Evolutionary conservation across 495 filamentous ascomycete species (phyloP), one percentile per base, ranked within the genome.

Genomic region (Lineolata rhizophorae): DNA sequence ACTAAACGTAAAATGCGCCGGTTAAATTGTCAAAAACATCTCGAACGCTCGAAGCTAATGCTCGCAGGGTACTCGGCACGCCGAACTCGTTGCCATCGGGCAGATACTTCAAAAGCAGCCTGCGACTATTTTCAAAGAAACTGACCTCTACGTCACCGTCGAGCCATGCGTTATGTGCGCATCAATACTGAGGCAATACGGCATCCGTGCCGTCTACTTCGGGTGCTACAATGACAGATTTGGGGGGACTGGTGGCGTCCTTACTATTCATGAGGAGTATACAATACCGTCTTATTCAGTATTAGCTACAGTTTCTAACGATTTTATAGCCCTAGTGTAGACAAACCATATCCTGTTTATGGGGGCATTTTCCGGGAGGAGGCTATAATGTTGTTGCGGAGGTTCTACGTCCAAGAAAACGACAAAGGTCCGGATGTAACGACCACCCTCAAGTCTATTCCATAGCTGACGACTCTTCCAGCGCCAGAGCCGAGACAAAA

Each of bases 91-190:
- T 46, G 87, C 80, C 13, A 62, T 97, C 20, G 66, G 65, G 27
- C 48, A 63, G 24, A 62, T 76, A 37, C 58, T 79, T 9, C 49
- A 52, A 29, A 52, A 42, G 10, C 51, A 76, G 43, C 64, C 69
- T 5, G 57, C 60, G 4, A 60, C 57, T 5, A 58, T 79, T 32
- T 58, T 95, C 40, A 46, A 52, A 17, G 64, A 76, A 24, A 80
- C 75, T 26, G 70, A 75, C 43, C 65, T 95, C 18, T 97, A 97
- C 49, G 87, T 97, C 20, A 95, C 87, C 0, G 84, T 95, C 30
- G 87, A 97, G 49, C 87, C 87, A 1, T 97, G 87, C 49, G 72
- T 97, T 44, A 97, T 97, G 87, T 97, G 87, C 46, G 85, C 87
- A 2, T 82, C 80, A n/a, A 65, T 83, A 18, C 62, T 97, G 19